phyloP scores from a whole-genome alignment of 192 early-diverging fungal genomes.

The Haplosporangium gracile region DNA sequence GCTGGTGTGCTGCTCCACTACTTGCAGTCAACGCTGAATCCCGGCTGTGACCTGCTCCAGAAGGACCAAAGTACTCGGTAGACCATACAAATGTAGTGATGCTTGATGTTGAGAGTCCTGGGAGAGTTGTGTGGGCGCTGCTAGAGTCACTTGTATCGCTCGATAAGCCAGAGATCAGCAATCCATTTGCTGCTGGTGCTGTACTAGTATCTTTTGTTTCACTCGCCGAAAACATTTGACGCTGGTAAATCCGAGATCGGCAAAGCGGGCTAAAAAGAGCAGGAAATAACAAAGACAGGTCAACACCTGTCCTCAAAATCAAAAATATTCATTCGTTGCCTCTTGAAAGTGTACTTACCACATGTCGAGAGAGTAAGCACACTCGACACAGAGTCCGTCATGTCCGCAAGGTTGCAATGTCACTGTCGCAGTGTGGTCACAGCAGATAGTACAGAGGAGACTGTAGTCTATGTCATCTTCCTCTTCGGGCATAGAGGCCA shows the following conservation, averaged over 20 bases:
- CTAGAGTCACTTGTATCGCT: conserved; percentile 3
- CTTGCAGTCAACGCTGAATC: neutral
- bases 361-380: conserved; percentile 54
- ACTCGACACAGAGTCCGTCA: conserved; percentile 60
- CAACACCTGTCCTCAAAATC: no score
- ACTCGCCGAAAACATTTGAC: conserved; percentile 34
- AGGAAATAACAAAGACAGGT: neutral
- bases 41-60: neutral
- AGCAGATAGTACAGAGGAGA: conserved; percentile 62
- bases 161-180: conserved; percentile 32
- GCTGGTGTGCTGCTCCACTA: neutral
- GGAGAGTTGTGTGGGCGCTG: neutral
- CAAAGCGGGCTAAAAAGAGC: conserved; percentile 32
- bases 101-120: conserved; percentile 33
- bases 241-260: conserved; percentile 44
- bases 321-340: no score
- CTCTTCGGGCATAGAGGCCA: conserved; percentile 38
- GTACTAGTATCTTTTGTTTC: conserved; percentile 23
- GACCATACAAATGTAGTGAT: conserved; percentile 36
- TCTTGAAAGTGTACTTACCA: conserved; percentile 17
- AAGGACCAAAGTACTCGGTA: conserved; percentile 42
- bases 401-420: conserved; percentile 62
- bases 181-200: neutral
- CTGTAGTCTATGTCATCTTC: conserved; percentile 47
- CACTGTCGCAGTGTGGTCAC: conserved; percentile 59